phyloP scores from a whole-genome alignment of 1,139 yeast genomes.

The Kodamaea sp. region DNA sequence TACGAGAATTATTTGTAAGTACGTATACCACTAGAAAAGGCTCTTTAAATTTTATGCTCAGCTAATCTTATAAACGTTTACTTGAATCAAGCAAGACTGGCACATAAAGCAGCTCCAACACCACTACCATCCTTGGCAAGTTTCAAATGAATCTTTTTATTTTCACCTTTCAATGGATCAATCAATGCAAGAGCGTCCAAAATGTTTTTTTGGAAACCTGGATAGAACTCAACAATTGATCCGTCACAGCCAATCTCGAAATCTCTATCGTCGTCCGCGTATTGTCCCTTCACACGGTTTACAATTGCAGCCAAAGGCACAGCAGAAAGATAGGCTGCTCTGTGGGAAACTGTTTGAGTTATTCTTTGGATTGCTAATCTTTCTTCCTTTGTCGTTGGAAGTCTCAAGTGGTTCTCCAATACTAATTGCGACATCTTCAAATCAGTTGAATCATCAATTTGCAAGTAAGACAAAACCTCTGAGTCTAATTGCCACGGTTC shows the following conservation, averaged over 20 bases:
- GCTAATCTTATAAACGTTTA: too few relatives aligned
- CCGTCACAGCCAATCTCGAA: slow-evolving; percentile 96
- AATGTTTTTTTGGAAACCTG: slow-evolving; percentile 76
- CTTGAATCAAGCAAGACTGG: slow-evolving; percentile 48
- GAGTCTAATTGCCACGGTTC: slow-evolving; percentile 79
- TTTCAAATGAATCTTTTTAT: slow-evolving; percentile 67
- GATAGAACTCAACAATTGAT: slow-evolving; percentile 87
- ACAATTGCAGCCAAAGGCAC: slow-evolving; percentile 83
- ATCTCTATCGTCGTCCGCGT: slow-evolving; percentile 57
- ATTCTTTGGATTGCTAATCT: slow-evolving; percentile 68
- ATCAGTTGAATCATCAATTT: slow-evolving; percentile 75
- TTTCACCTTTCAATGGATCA: slow-evolving; percentile 69
- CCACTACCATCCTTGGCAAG: slow-evolving; percentile 95
- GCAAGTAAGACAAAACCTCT: slow-evolving; percentile 80
- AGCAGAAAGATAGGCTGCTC: slow-evolving; percentile 86
- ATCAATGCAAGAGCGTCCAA: slow-evolving; percentile 73
- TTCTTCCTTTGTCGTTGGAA: slow-evolving; percentile 68
- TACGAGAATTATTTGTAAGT: too few relatives aligned
- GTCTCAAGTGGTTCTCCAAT: slow-evolving; percentile 61
- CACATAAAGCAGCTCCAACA: slow-evolving; percentile 95
- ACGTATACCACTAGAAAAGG: too few relatives aligned
- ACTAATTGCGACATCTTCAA: slow-evolving; percentile 66
- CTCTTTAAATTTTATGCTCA: too few relatives aligned
- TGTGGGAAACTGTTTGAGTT: slow-evolving; percentile 74
- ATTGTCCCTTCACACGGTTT: slow-evolving; percentile 39